phyloP scores from a whole-genome alignment of 202 grass and related monocot genomes.

The Panicum virgatum region DNA sequence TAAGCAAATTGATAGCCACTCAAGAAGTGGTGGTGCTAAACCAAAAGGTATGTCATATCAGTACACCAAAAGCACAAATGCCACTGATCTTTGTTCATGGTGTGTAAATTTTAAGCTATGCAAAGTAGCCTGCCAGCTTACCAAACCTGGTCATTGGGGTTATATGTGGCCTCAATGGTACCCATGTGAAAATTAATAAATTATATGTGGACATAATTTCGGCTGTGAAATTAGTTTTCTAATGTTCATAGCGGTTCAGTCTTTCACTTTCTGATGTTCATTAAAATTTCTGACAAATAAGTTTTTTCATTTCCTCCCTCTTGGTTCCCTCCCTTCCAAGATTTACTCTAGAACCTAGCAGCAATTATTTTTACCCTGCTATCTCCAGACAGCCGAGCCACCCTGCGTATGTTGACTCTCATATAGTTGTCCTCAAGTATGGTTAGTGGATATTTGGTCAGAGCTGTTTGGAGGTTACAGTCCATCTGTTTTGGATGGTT shows the following conservation, averaged over 20 bases:
- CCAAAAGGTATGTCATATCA: slow-evolving; percentile 35
- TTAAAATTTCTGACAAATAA: background rate
- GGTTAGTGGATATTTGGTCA: slow-evolving; percentile 12
- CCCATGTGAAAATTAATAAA: background rate
- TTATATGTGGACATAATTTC: background rate
- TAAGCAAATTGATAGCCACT: background rate
- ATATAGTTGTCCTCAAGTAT: background rate
- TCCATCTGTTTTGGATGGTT: slow-evolving; percentile 13
- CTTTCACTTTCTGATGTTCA: background rate
- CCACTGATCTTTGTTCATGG: background rate
- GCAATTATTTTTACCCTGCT: background rate
- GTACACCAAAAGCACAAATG: slow-evolving; percentile 1
- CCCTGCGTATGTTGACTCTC: background rate
- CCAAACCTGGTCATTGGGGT: slow-evolving; percentile 10
- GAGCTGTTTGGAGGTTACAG: slow-evolving; percentile 11
- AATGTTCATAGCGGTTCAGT: background rate
- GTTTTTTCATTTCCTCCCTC: background rate
- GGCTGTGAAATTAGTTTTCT: background rate
- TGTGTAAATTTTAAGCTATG: background rate
- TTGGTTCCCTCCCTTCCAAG: background rate
- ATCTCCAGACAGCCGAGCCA: background rate
- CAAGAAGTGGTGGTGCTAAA: background rate
- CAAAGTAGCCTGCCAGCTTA: too few relatives aligned
- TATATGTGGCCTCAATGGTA: background rate
- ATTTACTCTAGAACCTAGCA: slow-evolving; percentile 12